Conservation (phyloP, 1,284 basidiomycete species). For the Bjerkandera adusta region DNA sequence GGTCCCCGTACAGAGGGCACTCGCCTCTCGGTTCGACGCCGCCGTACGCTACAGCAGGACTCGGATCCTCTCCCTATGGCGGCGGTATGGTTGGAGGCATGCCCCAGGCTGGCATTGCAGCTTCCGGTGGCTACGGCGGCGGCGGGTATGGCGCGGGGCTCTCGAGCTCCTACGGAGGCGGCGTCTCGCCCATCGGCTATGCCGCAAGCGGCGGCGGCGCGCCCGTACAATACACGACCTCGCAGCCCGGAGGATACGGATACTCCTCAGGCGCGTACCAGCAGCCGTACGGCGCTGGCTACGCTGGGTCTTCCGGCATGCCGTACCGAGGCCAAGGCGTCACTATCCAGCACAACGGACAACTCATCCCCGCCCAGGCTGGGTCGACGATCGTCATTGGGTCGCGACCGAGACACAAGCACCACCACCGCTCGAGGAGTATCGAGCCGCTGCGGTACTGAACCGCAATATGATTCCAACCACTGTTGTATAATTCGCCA, state of each 20-base stretch:
- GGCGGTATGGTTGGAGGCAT: neutral
- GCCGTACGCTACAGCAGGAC: neutral
- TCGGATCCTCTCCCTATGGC: conserved; percentile 5
- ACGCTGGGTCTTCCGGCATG: neutral
- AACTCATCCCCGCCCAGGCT: conserved; percentile 10
- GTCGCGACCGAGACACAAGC: conserved; percentile 1
- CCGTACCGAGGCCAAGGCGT: neutral
- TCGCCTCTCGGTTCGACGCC: neutral
- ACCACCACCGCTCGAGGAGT: conserved; percentile 1
- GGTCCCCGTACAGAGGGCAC: neutral
- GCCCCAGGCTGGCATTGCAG: neutral
- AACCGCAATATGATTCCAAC: too few species aligned
- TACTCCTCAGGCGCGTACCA: neutral
- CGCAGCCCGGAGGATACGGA: neutral
- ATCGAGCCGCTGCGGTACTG: too few species aligned
- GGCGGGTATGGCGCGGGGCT: neutral
- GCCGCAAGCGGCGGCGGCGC: neutral
- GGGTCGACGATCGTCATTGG: conserved; percentile 16
- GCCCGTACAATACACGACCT: neutral
- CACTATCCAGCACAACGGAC: neutral
- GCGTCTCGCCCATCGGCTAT: neutral
- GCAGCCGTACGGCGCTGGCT: neutral
- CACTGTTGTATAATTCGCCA: too few species aligned
- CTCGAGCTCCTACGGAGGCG: neutral
- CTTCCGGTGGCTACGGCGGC: conserved; percentile 5